These are phyloP conservation scores for Besnoitia besnoiti DNA, from an alignment of 169 alveolate species.

Conservation along the genomic window DNA sequence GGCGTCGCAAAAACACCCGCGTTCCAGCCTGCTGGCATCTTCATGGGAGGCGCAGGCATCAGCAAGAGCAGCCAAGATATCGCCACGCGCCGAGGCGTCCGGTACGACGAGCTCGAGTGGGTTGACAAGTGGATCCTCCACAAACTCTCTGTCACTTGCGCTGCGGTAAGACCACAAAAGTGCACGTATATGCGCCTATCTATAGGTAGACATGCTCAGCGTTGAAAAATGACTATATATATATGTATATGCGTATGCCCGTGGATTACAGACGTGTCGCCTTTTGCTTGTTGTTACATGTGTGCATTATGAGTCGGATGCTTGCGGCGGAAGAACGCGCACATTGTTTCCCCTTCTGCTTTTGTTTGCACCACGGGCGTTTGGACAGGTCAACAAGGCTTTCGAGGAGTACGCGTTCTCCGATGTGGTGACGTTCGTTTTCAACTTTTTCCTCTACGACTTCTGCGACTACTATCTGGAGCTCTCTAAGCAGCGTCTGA, in stretches of 20 bases:
- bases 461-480: constrained; percentile 98
- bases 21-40: constrained; percentile 31
- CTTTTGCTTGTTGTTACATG: no score
- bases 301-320: no score
- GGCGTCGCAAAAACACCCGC: not conserved
- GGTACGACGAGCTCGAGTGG: constrained; percentile 76
- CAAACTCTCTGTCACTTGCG: constrained; percentile 81
- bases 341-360: no score
- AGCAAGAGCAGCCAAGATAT: not conserved
- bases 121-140: constrained; percentile 96
- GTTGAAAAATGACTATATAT: no score
- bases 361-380: no score
- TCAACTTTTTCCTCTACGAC: constrained; percentile 96
- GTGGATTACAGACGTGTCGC: no score
- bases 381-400: constrained; percentile 76
- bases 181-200: no score
- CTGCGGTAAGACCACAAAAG: constrained; percentile 25
- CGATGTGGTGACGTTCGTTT: constrained; percentile 92
- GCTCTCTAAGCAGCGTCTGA: constrained; percentile 81
- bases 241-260: no score
- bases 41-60: not conserved
- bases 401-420: constrained; percentile 93
- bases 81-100: not conserved
- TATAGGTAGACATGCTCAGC: no score
- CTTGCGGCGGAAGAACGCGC: no score